Percentiles rank a stretch among this genome's conserved stretches.
Conservation (phyloP, 371 early-diverging fungal species). For the Smittium culicis region DNA sequence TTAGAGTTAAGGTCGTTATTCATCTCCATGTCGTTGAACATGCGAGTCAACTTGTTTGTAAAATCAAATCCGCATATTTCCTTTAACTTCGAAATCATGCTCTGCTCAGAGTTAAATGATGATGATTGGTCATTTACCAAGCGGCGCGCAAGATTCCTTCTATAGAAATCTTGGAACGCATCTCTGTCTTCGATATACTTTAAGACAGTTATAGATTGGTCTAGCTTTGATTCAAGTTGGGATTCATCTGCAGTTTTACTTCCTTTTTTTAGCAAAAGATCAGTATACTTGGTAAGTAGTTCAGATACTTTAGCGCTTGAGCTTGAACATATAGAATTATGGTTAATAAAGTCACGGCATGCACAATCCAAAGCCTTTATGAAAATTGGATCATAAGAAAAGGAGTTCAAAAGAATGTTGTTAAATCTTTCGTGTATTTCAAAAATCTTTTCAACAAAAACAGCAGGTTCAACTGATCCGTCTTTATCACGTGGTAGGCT, state of each 20-base stretch:
- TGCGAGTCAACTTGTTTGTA: conserved; percentile 73
- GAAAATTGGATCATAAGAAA: conserved; percentile 68
- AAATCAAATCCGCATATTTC: conserved; percentile 88
- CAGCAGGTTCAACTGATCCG: conserved; percentile 11
- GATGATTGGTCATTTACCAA: conserved; percentile 63
- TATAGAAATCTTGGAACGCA: conserved; percentile 87
- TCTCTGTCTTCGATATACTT: conserved; percentile 89
- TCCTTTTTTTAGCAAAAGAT: conserved; percentile 69
- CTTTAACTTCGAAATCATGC: conserved; percentile 69
- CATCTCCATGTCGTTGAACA: conserved; percentile 82
- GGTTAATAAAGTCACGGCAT: conserved; percentile 82
- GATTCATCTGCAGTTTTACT: conserved; percentile 51
- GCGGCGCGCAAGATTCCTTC: conserved; percentile 74
- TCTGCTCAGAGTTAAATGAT: conserved; percentile 70
- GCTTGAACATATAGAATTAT: conserved; percentile 62
- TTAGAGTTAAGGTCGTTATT: conserved; percentile 67
- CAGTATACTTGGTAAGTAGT: conserved; percentile 71
- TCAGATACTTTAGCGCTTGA: conserved; percentile 61
- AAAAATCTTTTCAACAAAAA: conserved; percentile 67
- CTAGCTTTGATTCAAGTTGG: conserved; percentile 71
- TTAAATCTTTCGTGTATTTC: conserved; percentile 4
- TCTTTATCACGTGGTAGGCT: conserved; percentile 53
- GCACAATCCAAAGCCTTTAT: conserved; percentile 83
- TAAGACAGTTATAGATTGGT: conserved; percentile 67
- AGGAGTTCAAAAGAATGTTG: neutral